A percentile compares a stretch with the other conserved stretches of the same genome.
These are phyloP conservation scores for Boletus coccyginus DNA, from an alignment of 768 basidiomycete species.

Conservation along the genomic window DNA sequence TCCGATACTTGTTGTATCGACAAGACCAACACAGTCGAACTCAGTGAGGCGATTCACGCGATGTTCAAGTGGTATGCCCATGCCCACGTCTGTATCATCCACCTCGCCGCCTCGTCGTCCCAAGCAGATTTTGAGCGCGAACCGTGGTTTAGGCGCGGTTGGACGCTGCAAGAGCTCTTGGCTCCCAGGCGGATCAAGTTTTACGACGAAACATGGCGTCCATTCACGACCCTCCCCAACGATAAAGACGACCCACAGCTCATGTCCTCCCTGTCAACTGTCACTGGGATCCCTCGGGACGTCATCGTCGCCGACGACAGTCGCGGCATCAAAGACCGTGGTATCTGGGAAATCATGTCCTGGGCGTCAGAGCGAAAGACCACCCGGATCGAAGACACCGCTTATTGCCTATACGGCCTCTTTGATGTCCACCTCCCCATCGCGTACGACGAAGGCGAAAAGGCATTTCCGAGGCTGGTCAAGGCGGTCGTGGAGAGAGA, in stretches of 20 bases:
- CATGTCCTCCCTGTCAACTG: constrained; percentile 6
- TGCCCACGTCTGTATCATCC: constrained; percentile 27
- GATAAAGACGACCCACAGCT: constrained; percentile 15
- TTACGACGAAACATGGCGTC: constrained; percentile 22
- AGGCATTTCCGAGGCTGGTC: no score
- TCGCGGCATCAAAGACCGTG: constrained; percentile 10
- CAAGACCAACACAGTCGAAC: constrained; percentile 22
- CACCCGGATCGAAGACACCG: constrained; percentile 26
- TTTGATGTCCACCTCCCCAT: no score
- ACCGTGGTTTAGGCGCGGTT: constrained; percentile 27
- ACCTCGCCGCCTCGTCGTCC: constrained; percentile 18
- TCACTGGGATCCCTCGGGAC: constrained; percentile 19
- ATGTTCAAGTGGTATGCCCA: constrained; percentile 34
- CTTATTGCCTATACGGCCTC: constrained; percentile 30
- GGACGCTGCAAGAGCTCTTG: constrained; percentile 27
- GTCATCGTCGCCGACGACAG: constrained; percentile 20
- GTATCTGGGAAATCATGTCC: constrained; percentile 26
- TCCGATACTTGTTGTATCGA: constrained; percentile 34
- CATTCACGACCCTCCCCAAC: constrained; percentile 11
- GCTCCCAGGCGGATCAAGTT: constrained; percentile 28
- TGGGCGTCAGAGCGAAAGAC: constrained; percentile 32
- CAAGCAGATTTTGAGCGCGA: constrained; percentile 16
- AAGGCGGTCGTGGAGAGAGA: constrained; percentile 10
- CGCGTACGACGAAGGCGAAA: no score
- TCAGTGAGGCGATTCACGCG: constrained; percentile 31